phyloP scores from a whole-genome alignment of 176 grass and related monocot species.

The Stipa capillata region DNA sequence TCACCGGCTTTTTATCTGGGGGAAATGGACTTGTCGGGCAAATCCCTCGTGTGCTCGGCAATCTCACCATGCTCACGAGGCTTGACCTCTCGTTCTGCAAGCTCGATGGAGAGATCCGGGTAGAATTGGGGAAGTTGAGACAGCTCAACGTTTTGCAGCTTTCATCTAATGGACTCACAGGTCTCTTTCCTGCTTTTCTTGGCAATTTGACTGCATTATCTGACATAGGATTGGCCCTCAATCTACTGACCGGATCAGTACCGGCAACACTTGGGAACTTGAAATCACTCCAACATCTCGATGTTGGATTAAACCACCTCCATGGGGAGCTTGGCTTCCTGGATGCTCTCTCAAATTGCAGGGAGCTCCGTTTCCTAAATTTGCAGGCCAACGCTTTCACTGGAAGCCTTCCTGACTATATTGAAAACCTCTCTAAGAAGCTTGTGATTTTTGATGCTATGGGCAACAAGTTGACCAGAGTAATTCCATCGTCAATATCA shows the following conservation, averaged over 20 bases:
- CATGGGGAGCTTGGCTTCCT: background rate
- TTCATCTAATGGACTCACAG: background rate
- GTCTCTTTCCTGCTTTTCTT: background rate
- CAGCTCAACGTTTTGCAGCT: background rate
- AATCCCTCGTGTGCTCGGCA: background rate
- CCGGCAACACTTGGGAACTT: background rate
- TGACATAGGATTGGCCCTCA: background rate
- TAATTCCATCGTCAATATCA: background rate
- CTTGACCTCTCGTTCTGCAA: background rate
- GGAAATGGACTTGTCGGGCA: background rate
- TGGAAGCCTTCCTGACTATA: background rate
- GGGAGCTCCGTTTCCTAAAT: background rate
- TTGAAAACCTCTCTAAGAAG: background rate
- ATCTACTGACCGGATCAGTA: background rate
- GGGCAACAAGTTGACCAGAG: background rate
- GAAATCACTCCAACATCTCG: background rate
- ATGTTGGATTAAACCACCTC: background rate
- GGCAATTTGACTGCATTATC: background rate
- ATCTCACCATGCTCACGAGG: background rate
- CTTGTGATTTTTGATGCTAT: background rate
- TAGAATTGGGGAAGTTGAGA: background rate
- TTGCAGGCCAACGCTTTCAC: background rate
- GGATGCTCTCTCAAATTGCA: background rate
- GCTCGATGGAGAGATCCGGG: background rate
- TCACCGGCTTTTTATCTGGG: background rate